Conservation (phyloP, 371 early-diverging fungal genomes). For the Mucor circinelloides region DNA sequence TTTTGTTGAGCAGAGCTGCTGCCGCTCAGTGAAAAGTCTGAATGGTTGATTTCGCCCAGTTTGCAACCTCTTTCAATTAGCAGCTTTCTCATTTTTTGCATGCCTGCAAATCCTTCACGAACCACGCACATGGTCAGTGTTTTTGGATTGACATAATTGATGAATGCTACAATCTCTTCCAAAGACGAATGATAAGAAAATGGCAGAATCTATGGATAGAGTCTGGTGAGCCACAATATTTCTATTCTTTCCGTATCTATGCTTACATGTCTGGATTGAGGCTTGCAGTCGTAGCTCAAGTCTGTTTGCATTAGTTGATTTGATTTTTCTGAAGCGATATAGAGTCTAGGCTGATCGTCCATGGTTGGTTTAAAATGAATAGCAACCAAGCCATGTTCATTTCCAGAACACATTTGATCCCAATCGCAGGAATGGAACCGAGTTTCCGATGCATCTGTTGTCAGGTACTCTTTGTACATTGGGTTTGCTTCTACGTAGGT, state of each 20-base stretch:
- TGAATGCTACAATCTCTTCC: constrained; percentile 17
- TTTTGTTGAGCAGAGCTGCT: background rate
- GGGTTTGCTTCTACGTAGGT: constrained; percentile 31
- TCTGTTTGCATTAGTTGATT: constrained; percentile 12
- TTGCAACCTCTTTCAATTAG: background rate
- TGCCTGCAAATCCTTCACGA: constrained; percentile 16
- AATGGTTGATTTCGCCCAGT: background rate
- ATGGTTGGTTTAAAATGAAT: background rate
- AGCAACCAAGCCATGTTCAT: background rate
- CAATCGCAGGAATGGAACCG: constrained; percentile 31
- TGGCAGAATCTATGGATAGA: constrained; percentile 13
- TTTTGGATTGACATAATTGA: constrained; percentile 11
- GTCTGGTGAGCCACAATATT: background rate
- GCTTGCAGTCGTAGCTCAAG: constrained; percentile 7
- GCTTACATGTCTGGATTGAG: constrained; percentile 1
- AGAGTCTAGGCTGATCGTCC: constrained; percentile 10
- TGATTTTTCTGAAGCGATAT: background rate
- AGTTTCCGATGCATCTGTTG: constrained; percentile 11
- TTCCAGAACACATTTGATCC: background rate
- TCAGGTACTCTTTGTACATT: constrained; percentile 5
- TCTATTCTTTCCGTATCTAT: background rate
- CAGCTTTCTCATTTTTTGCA: background rate
- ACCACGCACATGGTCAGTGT: constrained; percentile 26
- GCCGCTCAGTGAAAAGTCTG: background rate
- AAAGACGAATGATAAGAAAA: constrained; percentile 32